Percentiles rank a stretch among this genome's conserved stretches.
Evolutionary conservation across 2,329 filamentous ascomycete species (phyloP).

Genomic region (Mycosphaerella sp.): DNA sequence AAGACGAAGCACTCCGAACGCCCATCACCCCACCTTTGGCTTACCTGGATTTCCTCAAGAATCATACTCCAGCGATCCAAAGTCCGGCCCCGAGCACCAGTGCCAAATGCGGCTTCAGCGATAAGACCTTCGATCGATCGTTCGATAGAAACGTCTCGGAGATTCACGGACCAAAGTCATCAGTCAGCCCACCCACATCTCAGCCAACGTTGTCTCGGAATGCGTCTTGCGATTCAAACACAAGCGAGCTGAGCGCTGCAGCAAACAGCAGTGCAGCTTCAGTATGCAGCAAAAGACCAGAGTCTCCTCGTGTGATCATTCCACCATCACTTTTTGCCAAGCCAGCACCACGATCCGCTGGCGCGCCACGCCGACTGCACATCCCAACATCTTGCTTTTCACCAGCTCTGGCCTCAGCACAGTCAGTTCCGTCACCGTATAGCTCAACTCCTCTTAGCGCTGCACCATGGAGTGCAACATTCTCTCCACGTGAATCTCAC

Average conservation of each 20-base stretch:
- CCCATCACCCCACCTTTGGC: constrained; percentile 86
- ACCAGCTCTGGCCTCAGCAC: constrained; percentile 33
- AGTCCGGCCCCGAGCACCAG: constrained; percentile 60
- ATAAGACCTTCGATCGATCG: constrained; percentile 32
- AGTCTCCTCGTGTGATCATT: constrained; percentile 40
- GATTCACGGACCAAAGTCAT: constrained; percentile 30
- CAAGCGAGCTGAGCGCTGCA: constrained; percentile 13
- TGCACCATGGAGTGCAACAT: constrained; percentile 34
- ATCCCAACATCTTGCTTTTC: constrained; percentile 74
- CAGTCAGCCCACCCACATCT: constrained; percentile 28
- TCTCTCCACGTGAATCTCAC: constrained; percentile 64
- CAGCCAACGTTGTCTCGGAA: constrained; percentile 34
- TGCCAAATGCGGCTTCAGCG: constrained; percentile 44
- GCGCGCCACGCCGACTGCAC: constrained; percentile 59
- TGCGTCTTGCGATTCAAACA: constrained; percentile 30
- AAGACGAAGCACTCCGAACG: constrained; percentile 63
- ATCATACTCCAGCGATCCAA: constrained; percentile 63
- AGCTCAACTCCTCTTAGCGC: constrained; percentile 41
- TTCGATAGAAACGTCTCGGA: constrained; percentile 24
- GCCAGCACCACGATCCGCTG: constrained; percentile 56
- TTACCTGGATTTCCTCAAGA: constrained; percentile 89
- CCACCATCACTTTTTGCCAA: constrained; percentile 40
- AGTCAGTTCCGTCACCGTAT: constrained; percentile 61
- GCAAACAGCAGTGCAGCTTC: constrained; percentile 20
- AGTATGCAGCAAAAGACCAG: constrained; percentile 19